These are phyloP conservation scores for Mucor lusitanicus DNA, from an alignment of 371 early-diverging fungal genomes.

Conservation along the genomic window DNA sequence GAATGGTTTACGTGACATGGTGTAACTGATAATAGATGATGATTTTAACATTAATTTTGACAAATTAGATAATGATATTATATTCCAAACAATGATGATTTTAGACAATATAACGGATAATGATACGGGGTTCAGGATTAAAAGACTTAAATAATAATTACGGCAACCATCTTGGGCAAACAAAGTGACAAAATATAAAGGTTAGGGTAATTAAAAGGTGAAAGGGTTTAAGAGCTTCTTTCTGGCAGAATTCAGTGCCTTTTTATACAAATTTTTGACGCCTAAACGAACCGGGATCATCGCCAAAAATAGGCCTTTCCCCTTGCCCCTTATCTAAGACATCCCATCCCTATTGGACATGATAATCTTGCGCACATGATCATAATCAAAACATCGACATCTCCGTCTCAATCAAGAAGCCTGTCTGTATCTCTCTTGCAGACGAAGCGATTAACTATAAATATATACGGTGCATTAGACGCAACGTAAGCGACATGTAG, in stretches of 20 bases:
- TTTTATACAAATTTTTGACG: background rate
- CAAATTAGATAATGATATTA: slow-evolving; percentile 10
- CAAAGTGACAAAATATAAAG: background rate
- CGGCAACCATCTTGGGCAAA: slow-evolving; percentile 18
- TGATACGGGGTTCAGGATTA: background rate
- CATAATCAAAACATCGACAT: slow-evolving; percentile 3
- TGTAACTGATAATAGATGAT: slow-evolving; percentile 10
- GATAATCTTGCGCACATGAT: slow-evolving; percentile 3
- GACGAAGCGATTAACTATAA: too few species aligned
- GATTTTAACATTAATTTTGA: slow-evolving; percentile 10
- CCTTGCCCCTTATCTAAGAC: background rate
- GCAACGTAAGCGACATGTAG: background rate
- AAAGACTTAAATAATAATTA: slow-evolving; percentile 17
- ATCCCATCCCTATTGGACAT: background rate
- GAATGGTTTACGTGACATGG: slow-evolving; percentile 23
- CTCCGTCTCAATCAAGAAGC: background rate
- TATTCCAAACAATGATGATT: background rate
- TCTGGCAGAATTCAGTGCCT: background rate
- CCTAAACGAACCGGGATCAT: background rate
- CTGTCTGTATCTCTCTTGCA: background rate
- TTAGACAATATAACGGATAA: background rate
- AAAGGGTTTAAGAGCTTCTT: background rate
- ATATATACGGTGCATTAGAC: too few species aligned
- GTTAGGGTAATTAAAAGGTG: background rate
- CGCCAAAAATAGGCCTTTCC: background rate